Evolutionary conservation across 805 yeast genomes (phyloP), one percentile per base, ranked within the genome.

Genomic region (Ascoidea asiatica): DNA sequence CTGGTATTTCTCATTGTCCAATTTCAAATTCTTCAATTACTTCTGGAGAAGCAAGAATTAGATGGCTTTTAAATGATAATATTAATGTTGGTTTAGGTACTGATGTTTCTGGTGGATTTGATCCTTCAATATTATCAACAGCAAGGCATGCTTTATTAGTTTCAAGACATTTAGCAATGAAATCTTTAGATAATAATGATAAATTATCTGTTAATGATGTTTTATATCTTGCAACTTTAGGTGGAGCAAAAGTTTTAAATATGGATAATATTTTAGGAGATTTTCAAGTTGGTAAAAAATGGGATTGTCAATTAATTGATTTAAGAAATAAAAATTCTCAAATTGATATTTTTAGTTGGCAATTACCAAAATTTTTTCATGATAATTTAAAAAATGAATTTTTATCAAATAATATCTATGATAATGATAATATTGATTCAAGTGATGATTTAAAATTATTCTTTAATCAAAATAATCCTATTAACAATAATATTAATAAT

Each of bases 1-100:
- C 86, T 29, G 94, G 96, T 11, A 75, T 90, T 17, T 73, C 95
- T 4, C 97, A 92, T 61, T 90, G 98, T 63, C 98, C 98, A 2
- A 77, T 87, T 8, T 84, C 95, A 17, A 90, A 90, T 59, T 77
- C 95, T 1, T 77, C 92, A 17, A 71, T 90, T 46, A 79, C 95
- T 0, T 81, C 94, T 8, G 98, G 98, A 17, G 94, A 87, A 60
- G 89, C 95, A 6, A 81, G 87, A 18, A 76, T 90, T 8, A 72
- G 81, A 52, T 72, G 79, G 69, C 63, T 86, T 38, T 64, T 88
- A 45, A 69, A 79, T 40, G 70, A 72, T 37, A 75, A 72, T 8
- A 70, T 87, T 48, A 81, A 84, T 45, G 94, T 92, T 19, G 76
- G 94, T 6, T 67, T 90, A 43, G 94, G 94, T 1, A 76, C 88